Percentiles rank a stretch among this genome's conserved stretches.
These are phyloP conservation scores for Microdochium bolleyi DNA, from an alignment of 2,329 filamentous ascomycete genomes.

Conservation along the genomic window DNA sequence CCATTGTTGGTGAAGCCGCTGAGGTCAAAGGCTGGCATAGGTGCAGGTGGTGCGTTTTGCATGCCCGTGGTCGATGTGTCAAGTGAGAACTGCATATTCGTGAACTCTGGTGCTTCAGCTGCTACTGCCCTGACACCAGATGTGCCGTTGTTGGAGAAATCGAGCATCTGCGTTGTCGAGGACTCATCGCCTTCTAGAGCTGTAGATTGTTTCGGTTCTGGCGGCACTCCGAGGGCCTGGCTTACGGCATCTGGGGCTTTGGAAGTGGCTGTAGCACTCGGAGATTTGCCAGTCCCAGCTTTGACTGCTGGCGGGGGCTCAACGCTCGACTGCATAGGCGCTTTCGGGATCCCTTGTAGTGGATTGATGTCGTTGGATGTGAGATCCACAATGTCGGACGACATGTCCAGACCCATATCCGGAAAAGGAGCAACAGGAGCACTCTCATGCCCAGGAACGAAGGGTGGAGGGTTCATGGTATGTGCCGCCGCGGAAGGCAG, in stretches of 20 bases:
- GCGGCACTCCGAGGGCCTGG: not conserved
- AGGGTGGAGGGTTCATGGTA: constrained; percentile 15
- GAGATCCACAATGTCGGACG: constrained; percentile 19
- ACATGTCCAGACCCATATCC: constrained; percentile 44
- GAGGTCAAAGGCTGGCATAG: constrained; percentile 36
- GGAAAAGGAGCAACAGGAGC: constrained; percentile 46
- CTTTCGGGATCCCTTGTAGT: constrained; percentile 14
- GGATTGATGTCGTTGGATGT: constrained; percentile 15
- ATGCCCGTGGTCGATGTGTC: constrained; percentile 30
- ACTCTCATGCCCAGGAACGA: constrained; percentile 24
- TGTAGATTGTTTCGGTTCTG: not conserved
- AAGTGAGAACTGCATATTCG: constrained; percentile 48
- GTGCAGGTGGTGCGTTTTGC: constrained; percentile 17
- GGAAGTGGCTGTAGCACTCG: constrained; percentile 6
- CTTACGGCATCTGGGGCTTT: not conserved
- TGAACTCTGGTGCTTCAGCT: constrained; percentile 30
- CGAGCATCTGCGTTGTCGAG: not conserved
- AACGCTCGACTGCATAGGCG: constrained; percentile 8
- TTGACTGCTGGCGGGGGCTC: constrained; percentile 14
- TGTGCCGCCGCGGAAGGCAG: constrained; percentile 22
- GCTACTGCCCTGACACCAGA: constrained; percentile 7
- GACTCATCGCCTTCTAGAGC: not conserved
- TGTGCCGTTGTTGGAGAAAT: constrained; percentile 3
- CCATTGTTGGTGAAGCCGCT: constrained; percentile 24
- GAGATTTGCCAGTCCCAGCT: constrained; percentile 16